Conservation (phyloP, 495 filamentous ascomycete species). For the Astrothelium subdiscretum region DNA sequence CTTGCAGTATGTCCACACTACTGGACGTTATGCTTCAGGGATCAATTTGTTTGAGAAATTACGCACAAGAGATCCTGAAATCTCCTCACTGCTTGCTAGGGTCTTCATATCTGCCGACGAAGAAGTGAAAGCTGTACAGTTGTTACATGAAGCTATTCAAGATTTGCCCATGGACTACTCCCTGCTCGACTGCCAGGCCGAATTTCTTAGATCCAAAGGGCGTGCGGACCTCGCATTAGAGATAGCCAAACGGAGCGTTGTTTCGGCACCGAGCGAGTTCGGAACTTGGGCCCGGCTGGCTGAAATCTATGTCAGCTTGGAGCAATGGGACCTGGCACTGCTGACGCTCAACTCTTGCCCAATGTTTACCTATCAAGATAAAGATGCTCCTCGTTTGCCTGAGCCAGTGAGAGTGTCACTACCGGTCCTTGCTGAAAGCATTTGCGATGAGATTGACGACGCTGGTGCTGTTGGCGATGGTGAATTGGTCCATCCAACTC, state of each 20-base stretch:
- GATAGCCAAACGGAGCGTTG: constrained; percentile 86
- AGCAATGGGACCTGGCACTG: constrained; percentile 87
- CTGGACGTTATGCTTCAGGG: constrained; percentile 85
- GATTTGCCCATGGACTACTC: constrained; percentile 94
- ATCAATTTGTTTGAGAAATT: constrained; percentile 98
- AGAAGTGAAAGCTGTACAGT: constrained; percentile 83
- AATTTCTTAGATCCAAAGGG: constrained; percentile 85
- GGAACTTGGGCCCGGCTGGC: constrained; percentile 91
- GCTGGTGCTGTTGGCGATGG: constrained; percentile 57
- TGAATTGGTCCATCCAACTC: constrained; percentile 76
- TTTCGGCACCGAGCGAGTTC: constrained; percentile 91
- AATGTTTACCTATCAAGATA: constrained; percentile 99
- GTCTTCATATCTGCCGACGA: constrained; percentile 90
- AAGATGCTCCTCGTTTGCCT: constrained; percentile 88
- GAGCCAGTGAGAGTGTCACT: constrained; percentile 77
- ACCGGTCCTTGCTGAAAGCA: constrained; percentile 77
- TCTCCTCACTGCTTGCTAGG: constrained; percentile 81
- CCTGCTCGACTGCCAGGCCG: constrained; percentile 82
- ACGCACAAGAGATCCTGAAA: constrained; percentile 77
- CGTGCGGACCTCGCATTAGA: constrained; percentile 76
- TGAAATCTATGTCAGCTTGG: constrained; percentile 80
- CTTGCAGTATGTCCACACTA: constrained; percentile 93
- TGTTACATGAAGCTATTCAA: constrained; percentile 77
- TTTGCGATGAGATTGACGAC: constrained; percentile 92
- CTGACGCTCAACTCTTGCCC: constrained; percentile 97